A percentile compares a stretch with the other conserved stretches of the same genome.
phyloP scores from a whole-genome alignment of 2,329 filamentous ascomycete species.

The Nannizziopsis barbatae region DNA sequence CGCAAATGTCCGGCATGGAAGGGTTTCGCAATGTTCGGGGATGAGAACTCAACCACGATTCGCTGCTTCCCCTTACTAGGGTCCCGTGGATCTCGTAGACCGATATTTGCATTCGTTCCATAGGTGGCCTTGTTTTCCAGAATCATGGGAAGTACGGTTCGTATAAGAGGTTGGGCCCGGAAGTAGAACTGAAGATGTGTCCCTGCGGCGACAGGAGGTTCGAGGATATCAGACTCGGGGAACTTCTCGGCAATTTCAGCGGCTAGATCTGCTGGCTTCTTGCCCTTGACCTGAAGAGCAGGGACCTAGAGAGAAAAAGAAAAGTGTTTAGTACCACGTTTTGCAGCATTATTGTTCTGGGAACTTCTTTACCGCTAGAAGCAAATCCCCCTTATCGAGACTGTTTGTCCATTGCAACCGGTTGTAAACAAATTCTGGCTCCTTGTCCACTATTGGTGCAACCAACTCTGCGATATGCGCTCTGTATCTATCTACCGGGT shows the following conservation, averaged over 20 bases:
- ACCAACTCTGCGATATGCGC: constrained; percentile 37
- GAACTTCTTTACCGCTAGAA: constrained; percentile 28
- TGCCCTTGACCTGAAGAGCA: constrained; percentile 42
- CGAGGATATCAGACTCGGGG: constrained; percentile 47
- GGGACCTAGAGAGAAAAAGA: constrained; percentile 24
- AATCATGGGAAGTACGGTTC: constrained; percentile 49
- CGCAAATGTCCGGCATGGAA: constrained; percentile 56
- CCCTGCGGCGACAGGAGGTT: constrained; percentile 45
- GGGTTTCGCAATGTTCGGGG: constrained; percentile 56
- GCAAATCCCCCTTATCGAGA: constrained; percentile 38
- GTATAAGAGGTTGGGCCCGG: constrained; percentile 46
- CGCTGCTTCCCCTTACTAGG: constrained; percentile 47
- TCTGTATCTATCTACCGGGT: constrained; percentile 39
- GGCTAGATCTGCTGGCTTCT: constrained; percentile 48
- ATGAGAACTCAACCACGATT: constrained; percentile 55
- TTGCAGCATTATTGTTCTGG: background rate
- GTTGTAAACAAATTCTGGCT: constrained; percentile 31
- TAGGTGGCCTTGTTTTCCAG: constrained; percentile 46
- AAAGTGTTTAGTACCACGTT: background rate
- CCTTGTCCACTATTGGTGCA: constrained; percentile 29
- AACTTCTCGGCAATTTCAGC: constrained; percentile 48
- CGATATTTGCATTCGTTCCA: constrained; percentile 49
- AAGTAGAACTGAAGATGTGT: constrained; percentile 57
- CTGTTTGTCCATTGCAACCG: constrained; percentile 36
- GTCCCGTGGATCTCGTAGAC: constrained; percentile 48